These are phyloP conservation scores for Sherardia arvensis DNA, from an alignment of 257 asterid species.

Conservation along the genomic window DNA sequence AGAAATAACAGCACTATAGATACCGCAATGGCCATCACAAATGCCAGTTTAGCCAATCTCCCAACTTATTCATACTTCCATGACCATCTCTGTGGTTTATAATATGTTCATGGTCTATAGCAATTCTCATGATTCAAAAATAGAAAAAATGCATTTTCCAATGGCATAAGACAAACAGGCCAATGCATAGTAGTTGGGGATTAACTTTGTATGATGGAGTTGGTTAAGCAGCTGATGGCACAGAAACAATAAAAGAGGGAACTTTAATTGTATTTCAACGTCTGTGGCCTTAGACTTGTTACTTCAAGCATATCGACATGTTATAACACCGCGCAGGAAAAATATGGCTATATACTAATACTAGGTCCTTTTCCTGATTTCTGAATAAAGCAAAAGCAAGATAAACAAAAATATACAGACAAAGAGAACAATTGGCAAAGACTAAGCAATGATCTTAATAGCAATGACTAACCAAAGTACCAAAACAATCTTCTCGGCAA, in stretches of 20 bases:
- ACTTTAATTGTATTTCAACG: background rate
- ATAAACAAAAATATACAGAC: background rate
- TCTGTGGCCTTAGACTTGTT: slow-evolving; percentile 2
- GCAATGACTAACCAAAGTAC: background rate
- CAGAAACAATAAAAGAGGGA: background rate
- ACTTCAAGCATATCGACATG: background rate
- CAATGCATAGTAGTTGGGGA: slow-evolving; percentile 20
- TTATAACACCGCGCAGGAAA: background rate
- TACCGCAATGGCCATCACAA: slow-evolving; percentile 40
- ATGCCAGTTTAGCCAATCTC: slow-evolving; percentile 21
- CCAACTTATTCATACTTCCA: slow-evolving; percentile 4
- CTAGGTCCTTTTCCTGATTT: background rate
- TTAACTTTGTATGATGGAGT: slow-evolving; percentile 34
- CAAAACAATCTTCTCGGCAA: background rate
- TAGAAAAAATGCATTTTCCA: background rate
- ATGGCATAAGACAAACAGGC: background rate
- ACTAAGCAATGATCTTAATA: background rate
- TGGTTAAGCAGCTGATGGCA: background rate
- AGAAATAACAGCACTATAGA: slow-evolving; percentile 36
- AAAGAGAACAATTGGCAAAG: background rate
- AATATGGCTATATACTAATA: background rate
- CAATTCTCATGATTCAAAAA: background rate
- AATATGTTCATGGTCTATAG: background rate
- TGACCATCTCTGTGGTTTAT: slow-evolving; percentile 1
- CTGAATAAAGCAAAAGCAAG: background rate